Evolutionary conservation across 106 monocot genomes (phyloP), one percentile per base, ranked within the genome.

Genomic region (Allium fistulosum): DNA sequence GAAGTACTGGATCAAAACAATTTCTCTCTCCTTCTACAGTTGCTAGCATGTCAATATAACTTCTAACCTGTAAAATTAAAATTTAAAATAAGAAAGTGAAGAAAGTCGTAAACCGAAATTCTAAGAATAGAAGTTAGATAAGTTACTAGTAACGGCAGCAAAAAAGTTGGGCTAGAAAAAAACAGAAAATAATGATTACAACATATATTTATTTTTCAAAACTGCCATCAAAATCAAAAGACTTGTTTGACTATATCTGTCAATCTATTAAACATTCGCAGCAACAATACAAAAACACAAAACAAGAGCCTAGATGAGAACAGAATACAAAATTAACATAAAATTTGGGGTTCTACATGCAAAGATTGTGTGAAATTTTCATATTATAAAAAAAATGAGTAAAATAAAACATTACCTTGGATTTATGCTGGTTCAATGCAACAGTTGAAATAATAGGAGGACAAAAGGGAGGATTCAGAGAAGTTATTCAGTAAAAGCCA

Each of bases 21-120:
- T 26, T 46, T 45, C 53, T 48, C n/a, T 82, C 82, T 68, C 72
- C 71, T 58, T 81, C 74, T 28, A 52, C 55, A 10, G 71, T 70
- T 22, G 77, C 66, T 17, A 66, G 66, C 66, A 66, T 67, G 49
- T 71, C 68, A 10, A 63, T 63, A 52, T 72, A 53, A 57, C 58
- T 60, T 12, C 56, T 50, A 37, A 26, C 9, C 14, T 18, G 9
- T 59, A 17, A 15, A 59, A 9, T 59, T 9, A 15, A 59, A 22
- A 17, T 9, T 17, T 16, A 59, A 18, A 15, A 59, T 15, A 59
- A 59, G n/a, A 59, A 22, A 7, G n/a, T 17, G 8, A 59, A 59
- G 18, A 37, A 37, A 37, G 37, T 37, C 37, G 5, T 37, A 37
- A 37, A 37, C 37, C 37, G 37, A 37, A 37, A 37, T 37, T 37